These are phyloP conservation scores for Pharnaceum exiguum DNA, from an alignment of 148 eudicot species.

Conservation along the genomic window DNA sequence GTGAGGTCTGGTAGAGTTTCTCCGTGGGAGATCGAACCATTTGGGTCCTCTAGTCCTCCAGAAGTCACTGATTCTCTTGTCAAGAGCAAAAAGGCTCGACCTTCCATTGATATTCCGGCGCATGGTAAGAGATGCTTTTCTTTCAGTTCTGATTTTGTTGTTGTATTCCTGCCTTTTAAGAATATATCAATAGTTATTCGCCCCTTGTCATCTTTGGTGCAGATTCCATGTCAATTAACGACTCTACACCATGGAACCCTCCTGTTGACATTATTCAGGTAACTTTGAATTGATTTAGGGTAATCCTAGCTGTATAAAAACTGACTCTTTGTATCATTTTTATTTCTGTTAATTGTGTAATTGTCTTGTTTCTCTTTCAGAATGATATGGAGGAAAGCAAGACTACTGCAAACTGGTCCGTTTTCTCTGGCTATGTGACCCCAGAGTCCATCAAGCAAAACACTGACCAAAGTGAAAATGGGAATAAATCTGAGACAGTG, in stretches of 20 bases:
- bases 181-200: neutral
- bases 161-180: neutral
- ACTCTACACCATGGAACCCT: slow-evolving; percentile 51
- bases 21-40: slow-evolving; percentile 93
- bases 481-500: slow-evolving; percentile 31
- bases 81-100: slow-evolving; percentile 67
- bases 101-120: slow-evolving; percentile 46
- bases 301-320: too few species aligned
- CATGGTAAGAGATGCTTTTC: slow-evolving; percentile 40
- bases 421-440: slow-evolving; percentile 36
- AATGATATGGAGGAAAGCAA: slow-evolving; percentile 57
- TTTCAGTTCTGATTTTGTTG: neutral
- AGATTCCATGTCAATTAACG: slow-evolving; percentile 44
- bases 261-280: slow-evolving; percentile 34
- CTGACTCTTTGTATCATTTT: too few species aligned
- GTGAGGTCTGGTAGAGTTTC: slow-evolving; percentile 87
- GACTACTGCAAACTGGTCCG: slow-evolving; percentile 50
- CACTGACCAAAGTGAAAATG: slow-evolving; percentile 21
- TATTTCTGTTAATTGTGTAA: neutral
- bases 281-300: neutral
- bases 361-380: slow-evolving; percentile 18
- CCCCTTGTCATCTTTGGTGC: slow-evolving; percentile 5
- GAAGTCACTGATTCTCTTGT: slow-evolving; percentile 34
- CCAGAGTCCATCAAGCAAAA: slow-evolving; percentile 23
- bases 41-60: slow-evolving; percentile 48